These are phyloP conservation scores for Penicillium hordei DNA, from an alignment of 2,329 filamentous ascomycete species.

Conservation along the genomic window DNA sequence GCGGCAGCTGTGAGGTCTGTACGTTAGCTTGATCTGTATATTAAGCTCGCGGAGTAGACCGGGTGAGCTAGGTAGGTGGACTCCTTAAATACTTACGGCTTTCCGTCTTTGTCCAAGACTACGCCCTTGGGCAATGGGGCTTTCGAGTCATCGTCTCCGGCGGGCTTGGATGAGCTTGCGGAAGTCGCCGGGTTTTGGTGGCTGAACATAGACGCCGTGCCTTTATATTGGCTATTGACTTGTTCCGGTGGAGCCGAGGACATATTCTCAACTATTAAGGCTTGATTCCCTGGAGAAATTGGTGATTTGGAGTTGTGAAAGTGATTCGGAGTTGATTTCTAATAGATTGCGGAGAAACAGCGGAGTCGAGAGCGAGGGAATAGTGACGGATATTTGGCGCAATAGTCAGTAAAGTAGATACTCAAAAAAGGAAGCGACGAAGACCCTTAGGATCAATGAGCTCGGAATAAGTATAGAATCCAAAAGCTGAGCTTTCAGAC, in stretches of 20 bases:
- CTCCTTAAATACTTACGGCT: slow-evolving; percentile 42
- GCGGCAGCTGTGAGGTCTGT: slow-evolving; percentile 41
- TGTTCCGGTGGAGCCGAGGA: slow-evolving; percentile 26
- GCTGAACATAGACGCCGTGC: slow-evolving; percentile 16
- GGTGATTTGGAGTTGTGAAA: neutral
- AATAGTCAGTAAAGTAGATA: neutral
- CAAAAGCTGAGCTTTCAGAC: neutral
- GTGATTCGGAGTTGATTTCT: slow-evolving; percentile 18
- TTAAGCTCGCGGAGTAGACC: neutral
- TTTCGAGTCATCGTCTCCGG: slow-evolving; percentile 28
- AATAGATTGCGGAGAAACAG: slow-evolving; percentile 17
- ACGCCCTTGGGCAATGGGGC: slow-evolving; percentile 46
- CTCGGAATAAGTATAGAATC: neutral
- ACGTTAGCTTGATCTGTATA: neutral
- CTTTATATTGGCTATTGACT: slow-evolving; percentile 17
- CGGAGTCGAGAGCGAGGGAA: slow-evolving; percentile 1
- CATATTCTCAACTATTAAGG: slow-evolving; percentile 7
- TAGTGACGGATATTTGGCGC: neutral
- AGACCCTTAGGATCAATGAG: neutral
- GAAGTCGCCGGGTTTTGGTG: slow-evolving; percentile 7
- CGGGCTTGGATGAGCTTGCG: slow-evolving; percentile 20
- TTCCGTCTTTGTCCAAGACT: slow-evolving; percentile 52
- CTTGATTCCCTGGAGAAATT: neutral
- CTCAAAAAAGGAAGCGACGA: neutral
- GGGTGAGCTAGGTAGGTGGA: neutral